These are phyloP conservation scores for Phytophthora pistaciae DNA, from an alignment of 352 stramenopile species.

Conservation along the genomic window DNA sequence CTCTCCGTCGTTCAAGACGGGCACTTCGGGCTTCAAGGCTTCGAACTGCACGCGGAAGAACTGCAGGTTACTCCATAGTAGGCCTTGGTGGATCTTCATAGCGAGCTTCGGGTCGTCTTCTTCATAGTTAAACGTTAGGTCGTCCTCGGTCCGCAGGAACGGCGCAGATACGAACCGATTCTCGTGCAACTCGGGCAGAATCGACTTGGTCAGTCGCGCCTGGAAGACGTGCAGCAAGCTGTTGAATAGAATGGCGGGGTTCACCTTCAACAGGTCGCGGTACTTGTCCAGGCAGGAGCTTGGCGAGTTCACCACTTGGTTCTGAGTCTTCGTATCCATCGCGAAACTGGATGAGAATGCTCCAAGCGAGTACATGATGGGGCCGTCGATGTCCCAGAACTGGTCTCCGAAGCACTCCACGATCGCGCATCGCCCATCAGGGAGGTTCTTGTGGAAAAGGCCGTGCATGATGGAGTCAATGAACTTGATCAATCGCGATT, in stretches of 20 bases:
- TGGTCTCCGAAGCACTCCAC: slow-evolving; percentile 61
- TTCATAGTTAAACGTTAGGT: slow-evolving; percentile 68
- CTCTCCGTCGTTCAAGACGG: slow-evolving; percentile 14
- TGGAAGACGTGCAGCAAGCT: slow-evolving; percentile 65
- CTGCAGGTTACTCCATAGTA: slow-evolving; percentile 58
- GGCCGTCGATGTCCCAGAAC: slow-evolving; percentile 81
- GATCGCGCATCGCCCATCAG: slow-evolving; percentile 29
- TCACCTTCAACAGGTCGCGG: slow-evolving; percentile 54
- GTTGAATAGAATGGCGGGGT: slow-evolving; percentile 70
- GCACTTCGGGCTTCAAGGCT: slow-evolving; percentile 40
- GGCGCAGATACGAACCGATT: slow-evolving; percentile 60
- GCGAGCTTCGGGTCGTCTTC: slow-evolving; percentile 57
- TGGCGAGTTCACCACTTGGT: slow-evolving; percentile 16
- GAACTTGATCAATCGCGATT: slow-evolving; percentile 66
- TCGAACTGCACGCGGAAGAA: slow-evolving; percentile 74
- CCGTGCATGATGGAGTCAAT: slow-evolving; percentile 79
- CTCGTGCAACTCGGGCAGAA: slow-evolving; percentile 68
- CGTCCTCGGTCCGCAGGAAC: slow-evolving; percentile 62
- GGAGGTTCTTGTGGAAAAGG: slow-evolving; percentile 61
- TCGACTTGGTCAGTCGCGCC: slow-evolving; percentile 54
- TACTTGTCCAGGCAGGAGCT: slow-evolving; percentile 50
- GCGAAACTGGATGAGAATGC: slow-evolving; percentile 67
- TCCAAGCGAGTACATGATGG: slow-evolving; percentile 69
- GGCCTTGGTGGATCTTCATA: slow-evolving; percentile 43
- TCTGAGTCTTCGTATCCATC: slow-evolving; percentile 41